Conservation (phyloP, 495 filamentous ascomycete genomes). For the Aspergillus diversus region DNA sequence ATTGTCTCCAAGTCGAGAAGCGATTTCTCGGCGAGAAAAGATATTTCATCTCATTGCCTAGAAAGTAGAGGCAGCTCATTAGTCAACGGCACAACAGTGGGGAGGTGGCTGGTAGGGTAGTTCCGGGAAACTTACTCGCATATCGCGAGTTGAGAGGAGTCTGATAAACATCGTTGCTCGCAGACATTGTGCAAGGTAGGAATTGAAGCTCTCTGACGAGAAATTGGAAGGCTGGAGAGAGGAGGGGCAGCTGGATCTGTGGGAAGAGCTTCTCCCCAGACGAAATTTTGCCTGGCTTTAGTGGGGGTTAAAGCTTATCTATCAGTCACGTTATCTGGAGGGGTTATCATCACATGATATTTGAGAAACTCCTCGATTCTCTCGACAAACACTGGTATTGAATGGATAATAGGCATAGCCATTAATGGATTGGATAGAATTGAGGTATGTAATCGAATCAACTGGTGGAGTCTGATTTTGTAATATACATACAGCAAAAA, state of each 20-base stretch:
- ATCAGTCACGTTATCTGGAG: slow-evolving; percentile 49
- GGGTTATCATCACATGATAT: slow-evolving; percentile 31
- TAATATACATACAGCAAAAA: neutral
- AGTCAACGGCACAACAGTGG: slow-evolving; percentile 16
- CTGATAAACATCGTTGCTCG: slow-evolving; percentile 67
- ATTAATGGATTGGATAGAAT: neutral
- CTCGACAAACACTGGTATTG: neutral
- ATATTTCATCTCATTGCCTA: slow-evolving; percentile 53
- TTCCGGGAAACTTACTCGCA: slow-evolving; percentile 54
- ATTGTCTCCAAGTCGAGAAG: slow-evolving; percentile 74
- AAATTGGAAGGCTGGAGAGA: slow-evolving; percentile 33
- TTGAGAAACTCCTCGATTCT: neutral
- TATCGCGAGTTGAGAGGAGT: slow-evolving; percentile 76
- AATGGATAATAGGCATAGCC: neutral
- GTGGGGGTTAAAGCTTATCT: slow-evolving; percentile 48
- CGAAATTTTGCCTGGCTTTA: slow-evolving; percentile 41
- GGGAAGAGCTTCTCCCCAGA: slow-evolving; percentile 20
- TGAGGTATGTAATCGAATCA: neutral
- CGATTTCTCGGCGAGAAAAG: slow-evolving; percentile 74
- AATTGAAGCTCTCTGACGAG: slow-evolving; percentile 24
- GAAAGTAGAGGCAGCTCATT: slow-evolving; percentile 24
- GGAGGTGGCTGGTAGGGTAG: neutral
- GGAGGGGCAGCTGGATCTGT: slow-evolving; percentile 24
- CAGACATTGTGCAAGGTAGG: slow-evolving; percentile 54
- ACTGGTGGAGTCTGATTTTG: neutral